Conservation (phyloP, 2,329 filamentous ascomycete species). For the Incumbomyces lentus region DNA sequence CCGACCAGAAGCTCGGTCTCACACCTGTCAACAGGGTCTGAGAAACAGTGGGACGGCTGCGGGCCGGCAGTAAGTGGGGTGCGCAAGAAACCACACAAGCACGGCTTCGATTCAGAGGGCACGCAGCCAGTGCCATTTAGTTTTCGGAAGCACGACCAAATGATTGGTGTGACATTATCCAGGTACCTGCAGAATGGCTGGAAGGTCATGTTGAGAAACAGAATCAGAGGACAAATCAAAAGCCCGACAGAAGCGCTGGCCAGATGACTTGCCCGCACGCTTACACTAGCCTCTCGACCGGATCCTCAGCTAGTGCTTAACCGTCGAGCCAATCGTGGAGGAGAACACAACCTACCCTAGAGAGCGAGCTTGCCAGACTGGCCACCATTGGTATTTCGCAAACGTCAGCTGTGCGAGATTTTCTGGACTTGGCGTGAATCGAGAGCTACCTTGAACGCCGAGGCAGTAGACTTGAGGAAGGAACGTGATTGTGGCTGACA, state of each 20-base stretch:
- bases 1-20: background rate
- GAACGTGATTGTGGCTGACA: too few species aligned
- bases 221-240: background rate
- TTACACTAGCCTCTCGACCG: background rate
- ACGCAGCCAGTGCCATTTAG: too few species aligned
- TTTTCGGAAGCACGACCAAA: background rate
- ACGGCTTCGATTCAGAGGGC: too few species aligned
- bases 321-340: background rate
- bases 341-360: background rate
- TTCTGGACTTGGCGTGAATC: background rate
- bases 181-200: background rate
- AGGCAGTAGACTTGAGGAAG: too few species aligned
- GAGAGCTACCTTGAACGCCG: too few species aligned
- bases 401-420: background rate
- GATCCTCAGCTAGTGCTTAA: background rate
- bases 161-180: conserved; percentile 1
- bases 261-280: background rate
- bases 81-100: too few species aligned
- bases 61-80: background rate
- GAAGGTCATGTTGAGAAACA: background rate
- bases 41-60: background rate
- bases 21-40: too few species aligned
- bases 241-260: background rate
- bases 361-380: too few species aligned
- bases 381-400: background rate